Base-by-base conservation (phyloP, 148 eudicot genomes). In the Fagopyrum esculentum region DNA sequence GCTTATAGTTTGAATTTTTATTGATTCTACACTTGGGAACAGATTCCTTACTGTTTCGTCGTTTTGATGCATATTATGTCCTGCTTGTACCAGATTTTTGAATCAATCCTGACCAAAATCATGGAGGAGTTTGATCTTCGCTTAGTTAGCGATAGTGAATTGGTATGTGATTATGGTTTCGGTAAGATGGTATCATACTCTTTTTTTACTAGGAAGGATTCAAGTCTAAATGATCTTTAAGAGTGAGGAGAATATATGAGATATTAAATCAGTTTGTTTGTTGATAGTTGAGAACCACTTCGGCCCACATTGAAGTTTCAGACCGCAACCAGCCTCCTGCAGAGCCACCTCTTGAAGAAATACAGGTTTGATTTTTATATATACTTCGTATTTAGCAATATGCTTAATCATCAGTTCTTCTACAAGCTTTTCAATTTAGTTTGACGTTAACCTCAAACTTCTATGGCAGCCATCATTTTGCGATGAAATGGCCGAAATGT, bases 61-160 rank as follows among this genome's bases (percentile, higher is more conserved):
- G 2, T 35, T 7, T n/a, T n/a, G 22, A 60, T n/a, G 16, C 29
- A 15, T 11, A n/a, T 60, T 43, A 4, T 70, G 48, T 74, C 40
- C 56, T 74, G 71, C 51, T 80, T 76, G 55, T 78, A 55, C 44
- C 85, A 94, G 97, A 83, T 94, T 74, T 87, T 94, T 66, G 97
- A 90, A 77, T 74, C 81, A 71, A 84, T 87, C 78, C 83, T 94
- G 30, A 86, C 84, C 71, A 92, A 85, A 84, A 83, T 94, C 52
- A 77, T 85, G 86, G 98, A 91, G 83, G 97, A 94, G 80, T 90
- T 86, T 82, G 92, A 92, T 80, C 84, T 82, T 30, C 89, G 88
- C 44, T 45, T 90, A 54, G 83, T 78, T 48, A 75, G 73, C 79
- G 89, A 89, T 77, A 46, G 72, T 69, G 90, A 77, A 59, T 78